Evolutionary conservation across 2,329 filamentous ascomycete genomes (phyloP).

Genomic region (Aquanectria penicillioides): DNA sequence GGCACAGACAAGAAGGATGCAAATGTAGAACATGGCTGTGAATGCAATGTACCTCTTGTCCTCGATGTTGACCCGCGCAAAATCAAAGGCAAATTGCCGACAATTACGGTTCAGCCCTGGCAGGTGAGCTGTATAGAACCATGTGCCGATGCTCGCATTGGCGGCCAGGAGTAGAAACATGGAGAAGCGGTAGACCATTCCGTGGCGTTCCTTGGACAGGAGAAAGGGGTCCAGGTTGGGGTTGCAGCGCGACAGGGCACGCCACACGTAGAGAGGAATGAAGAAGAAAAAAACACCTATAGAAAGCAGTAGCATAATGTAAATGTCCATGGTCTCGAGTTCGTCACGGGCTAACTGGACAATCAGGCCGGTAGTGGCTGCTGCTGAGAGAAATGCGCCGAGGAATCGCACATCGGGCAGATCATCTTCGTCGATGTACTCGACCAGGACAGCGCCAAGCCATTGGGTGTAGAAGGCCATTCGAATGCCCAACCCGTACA

Average conservation of each 20-base stretch:
- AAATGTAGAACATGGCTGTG: constrained; percentile 45
- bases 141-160: constrained; percentile 43
- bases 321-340: constrained; percentile 45
- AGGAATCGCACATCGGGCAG: constrained; percentile 44
- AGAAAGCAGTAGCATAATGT: constrained; percentile 45
- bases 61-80: constrained; percentile 42
- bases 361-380: constrained; percentile 42
- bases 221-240: constrained; percentile 44
- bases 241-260: constrained; percentile 43
- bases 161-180: constrained; percentile 41
- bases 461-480: constrained; percentile 50
- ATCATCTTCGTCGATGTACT: constrained; percentile 43
- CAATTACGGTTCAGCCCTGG: constrained; percentile 38
- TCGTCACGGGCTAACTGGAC: constrained; percentile 32
- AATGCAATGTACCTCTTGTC: constrained; percentile 41
- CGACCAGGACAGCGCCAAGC: constrained; percentile 45
- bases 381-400: constrained; percentile 45
- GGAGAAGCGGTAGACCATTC: constrained; percentile 38
- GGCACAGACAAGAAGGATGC: constrained; percentile 38
- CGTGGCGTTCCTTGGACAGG: constrained; percentile 39
- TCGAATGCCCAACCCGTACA: constrained; percentile 50
- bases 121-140: constrained; percentile 44
- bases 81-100: constrained; percentile 45
- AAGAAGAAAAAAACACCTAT: constrained; percentile 45
- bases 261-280: constrained; percentile 48